Evolutionary conservation across 225 moss, liverwort and hornwort genomes (phyloP).

Genomic region (Physcomitrellopsis africana): DNA sequence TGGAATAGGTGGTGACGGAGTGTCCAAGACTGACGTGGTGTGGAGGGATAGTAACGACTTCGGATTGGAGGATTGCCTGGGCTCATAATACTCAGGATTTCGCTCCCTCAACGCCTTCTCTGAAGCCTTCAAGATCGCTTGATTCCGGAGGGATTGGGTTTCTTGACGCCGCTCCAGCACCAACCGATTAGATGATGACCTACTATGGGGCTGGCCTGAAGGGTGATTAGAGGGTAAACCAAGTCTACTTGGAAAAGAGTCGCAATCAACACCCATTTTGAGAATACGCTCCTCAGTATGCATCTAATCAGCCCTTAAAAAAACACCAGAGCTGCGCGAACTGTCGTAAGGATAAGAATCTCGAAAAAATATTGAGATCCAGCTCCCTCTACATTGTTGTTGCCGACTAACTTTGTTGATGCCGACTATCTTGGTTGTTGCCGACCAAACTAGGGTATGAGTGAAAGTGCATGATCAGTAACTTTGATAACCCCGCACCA

Average conservation of each 20-base stretch:
- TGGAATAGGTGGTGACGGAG: conserved; percentile 27
- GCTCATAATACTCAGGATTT: not conserved
- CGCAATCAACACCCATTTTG: conserved; percentile 33
- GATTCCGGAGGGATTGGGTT: conserved; percentile 28
- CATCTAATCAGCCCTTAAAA: not conserved
- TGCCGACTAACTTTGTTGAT: not conserved
- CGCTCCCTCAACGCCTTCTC: conserved; percentile 15
- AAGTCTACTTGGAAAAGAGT: conserved; percentile 27
- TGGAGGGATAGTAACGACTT: conserved; percentile 37
- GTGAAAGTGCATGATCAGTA: not conserved
- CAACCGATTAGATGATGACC: conserved; percentile 36
- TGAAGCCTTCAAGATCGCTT: conserved; percentile 18
- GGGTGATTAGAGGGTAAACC: conserved; percentile 31
- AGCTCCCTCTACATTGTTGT: conserved; percentile 12
- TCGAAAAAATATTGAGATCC: not conserved
- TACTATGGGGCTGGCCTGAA: conserved; percentile 39
- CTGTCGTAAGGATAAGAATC: not conserved
- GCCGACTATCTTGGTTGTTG: not conserved
- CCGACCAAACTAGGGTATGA: not conserved
- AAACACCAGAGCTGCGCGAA: too few relatives aligned
- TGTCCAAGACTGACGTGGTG: conserved; percentile 25
- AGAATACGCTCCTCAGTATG: conserved; percentile 25
- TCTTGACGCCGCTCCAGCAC: conserved; percentile 27
- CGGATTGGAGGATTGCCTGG: conserved; percentile 2
- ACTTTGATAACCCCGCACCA: not conserved